Percentiles rank a stretch among this genome's conserved stretches.
These are phyloP conservation scores for Rhodotorula sp. DNA, from an alignment of 1,284 basidiomycete genomes.

Conservation along the genomic window DNA sequence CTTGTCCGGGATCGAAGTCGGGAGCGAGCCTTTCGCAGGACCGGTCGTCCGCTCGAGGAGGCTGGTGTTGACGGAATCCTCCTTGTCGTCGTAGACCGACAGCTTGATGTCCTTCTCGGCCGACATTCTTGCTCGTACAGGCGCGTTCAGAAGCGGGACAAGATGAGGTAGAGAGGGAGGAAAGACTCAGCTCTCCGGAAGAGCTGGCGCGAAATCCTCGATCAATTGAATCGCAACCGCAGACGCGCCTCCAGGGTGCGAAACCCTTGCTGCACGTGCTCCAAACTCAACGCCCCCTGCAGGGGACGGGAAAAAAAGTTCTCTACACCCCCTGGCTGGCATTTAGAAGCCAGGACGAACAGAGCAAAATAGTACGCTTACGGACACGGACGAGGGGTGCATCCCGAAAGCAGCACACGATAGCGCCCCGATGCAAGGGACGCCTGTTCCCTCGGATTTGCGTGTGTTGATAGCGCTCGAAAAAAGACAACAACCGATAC, in stretches of 20 bases:
- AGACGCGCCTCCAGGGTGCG: neutral
- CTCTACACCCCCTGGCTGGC: too few relatives aligned
- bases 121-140: constrained; percentile 19
- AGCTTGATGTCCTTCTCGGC: constrained; percentile 33
- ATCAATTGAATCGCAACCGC: neutral
- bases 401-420: too few relatives aligned
- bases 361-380: too few relatives aligned
- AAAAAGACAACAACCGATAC: neutral
- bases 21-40: neutral
- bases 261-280: neutral
- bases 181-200: too few relatives aligned
- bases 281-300: neutral
- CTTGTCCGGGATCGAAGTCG: constrained; percentile 8
- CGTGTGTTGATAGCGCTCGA: neutral
- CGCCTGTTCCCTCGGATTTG: too few relatives aligned
- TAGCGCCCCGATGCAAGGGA: too few relatives aligned
- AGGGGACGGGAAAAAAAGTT: too few relatives aligned
- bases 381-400: too few relatives aligned
- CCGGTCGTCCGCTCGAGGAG: constrained; percentile 4
- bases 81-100: constrained; percentile 30
- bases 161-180: neutral
- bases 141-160: neutral
- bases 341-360: too few relatives aligned
- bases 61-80: constrained; percentile 23
- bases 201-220: too few relatives aligned